Evolutionary conservation across 441 rosid species (phyloP).

Genomic region (Rhodomyrtus psidioides): DNA sequence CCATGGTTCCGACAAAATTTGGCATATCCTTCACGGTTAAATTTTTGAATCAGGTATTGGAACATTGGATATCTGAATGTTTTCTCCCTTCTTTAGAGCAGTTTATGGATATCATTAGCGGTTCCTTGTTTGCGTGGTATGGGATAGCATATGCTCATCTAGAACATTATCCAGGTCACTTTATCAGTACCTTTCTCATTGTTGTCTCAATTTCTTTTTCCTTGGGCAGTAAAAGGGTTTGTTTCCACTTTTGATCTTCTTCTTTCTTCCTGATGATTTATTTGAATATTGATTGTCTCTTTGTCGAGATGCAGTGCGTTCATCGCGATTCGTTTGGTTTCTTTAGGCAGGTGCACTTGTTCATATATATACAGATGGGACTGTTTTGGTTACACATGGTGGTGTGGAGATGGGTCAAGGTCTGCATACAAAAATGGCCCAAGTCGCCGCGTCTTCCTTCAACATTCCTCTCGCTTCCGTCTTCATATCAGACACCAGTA

Average conservation of each 20-base stretch:
- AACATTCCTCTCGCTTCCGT: constrained; percentile 74
- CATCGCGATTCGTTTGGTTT: constrained; percentile 4
- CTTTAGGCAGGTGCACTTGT: constrained; percentile 95
- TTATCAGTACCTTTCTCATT: no score
- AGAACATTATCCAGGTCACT: no score
- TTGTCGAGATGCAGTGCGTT: background rate
- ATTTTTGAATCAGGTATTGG: constrained; percentile 73
- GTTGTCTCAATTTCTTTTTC: no score
- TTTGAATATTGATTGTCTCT: no score
- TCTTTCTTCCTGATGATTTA: no score
- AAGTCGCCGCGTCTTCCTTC: constrained; percentile 89
- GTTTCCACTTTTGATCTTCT: no score
- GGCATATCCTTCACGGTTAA: constrained; percentile 84
- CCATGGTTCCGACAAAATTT: constrained; percentile 89
- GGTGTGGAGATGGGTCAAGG: constrained; percentile 99
- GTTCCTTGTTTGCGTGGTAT: no score
- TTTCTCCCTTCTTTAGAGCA: no score
- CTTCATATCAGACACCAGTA: constrained; percentile 90
- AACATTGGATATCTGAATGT: no score
- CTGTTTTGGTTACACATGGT: constrained; percentile 93
- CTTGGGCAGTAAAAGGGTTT: no score
- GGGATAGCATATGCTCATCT: no score
- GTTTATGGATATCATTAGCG: no score
- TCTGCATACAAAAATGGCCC: constrained; percentile 90
- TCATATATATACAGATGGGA: constrained; percentile 90